Conservation (phyloP, 1,284 basidiomycete genomes). For the Tetrapyrgos nigripes region DNA sequence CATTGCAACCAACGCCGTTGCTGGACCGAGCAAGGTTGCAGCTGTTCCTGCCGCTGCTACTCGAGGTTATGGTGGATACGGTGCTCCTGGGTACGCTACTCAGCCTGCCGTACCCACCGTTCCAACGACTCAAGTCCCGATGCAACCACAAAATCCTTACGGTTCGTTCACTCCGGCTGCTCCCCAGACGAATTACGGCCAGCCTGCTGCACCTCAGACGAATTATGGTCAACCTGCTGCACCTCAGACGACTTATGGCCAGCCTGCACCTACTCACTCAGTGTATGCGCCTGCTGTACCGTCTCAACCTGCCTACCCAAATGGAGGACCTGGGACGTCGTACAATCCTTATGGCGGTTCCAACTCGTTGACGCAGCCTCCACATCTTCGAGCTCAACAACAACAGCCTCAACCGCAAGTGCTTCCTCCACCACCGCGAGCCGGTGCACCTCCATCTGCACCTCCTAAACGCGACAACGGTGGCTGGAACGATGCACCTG, state of each 20-base stretch:
- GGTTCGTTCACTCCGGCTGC: not conserved
- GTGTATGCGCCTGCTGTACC: not conserved
- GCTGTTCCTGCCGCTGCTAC: constrained; percentile 30
- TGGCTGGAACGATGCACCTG: constrained; percentile 94
- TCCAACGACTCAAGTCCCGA: constrained; percentile 19
- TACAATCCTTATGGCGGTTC: constrained; percentile 28
- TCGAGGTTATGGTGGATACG: constrained; percentile 14
- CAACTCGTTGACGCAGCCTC: constrained; percentile 40
- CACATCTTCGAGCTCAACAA: constrained; percentile 41
- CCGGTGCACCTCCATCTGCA: constrained; percentile 21
- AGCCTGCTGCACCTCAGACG: not conserved
- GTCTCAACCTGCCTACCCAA: constrained; percentile 10
- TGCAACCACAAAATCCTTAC: not conserved
- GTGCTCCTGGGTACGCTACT: constrained; percentile 14
- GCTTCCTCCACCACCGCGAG: constrained; percentile 28
- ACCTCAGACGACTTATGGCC: constrained; percentile 29
- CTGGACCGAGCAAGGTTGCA: constrained; percentile 36
- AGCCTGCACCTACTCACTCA: constrained; percentile 1
- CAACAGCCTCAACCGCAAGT: constrained; percentile 17
- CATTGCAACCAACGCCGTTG: constrained; percentile 48
- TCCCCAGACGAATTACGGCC: not conserved
- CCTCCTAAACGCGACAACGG: constrained; percentile 58
- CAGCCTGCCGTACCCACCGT: constrained; percentile 18
- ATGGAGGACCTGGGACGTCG: constrained; percentile 16
- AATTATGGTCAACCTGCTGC: constrained; percentile 7